These are phyloP conservation scores for Nyssa sinensis DNA, from an alignment of 148 eudicot species.

Conservation along the genomic window DNA sequence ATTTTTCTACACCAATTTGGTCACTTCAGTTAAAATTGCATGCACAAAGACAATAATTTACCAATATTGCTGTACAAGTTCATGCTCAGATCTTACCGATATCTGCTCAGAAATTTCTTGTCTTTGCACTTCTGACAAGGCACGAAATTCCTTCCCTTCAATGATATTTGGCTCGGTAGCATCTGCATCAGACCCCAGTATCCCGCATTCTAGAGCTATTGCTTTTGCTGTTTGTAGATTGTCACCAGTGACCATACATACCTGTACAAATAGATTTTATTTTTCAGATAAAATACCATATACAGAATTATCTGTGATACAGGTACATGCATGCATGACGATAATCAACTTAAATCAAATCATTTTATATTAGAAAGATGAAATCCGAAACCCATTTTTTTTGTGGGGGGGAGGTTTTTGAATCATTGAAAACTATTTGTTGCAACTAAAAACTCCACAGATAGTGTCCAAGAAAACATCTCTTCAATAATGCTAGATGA, in stretches of 20 bases:
- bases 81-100: slow-evolving; percentile 45
- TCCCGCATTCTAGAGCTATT: slow-evolving; percentile 95
- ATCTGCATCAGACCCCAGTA: slow-evolving; percentile 76
- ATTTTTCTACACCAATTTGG: background rate
- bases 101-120: slow-evolving; percentile 67
- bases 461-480: background rate
- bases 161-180: slow-evolving; percentile 72
- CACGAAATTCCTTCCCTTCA: slow-evolving; percentile 85
- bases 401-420: too few relatives aligned
- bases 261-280: slow-evolving; percentile 38
- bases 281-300: background rate
- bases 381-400: background rate
- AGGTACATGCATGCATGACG: background rate
- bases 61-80: background rate
- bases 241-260: slow-evolving; percentile 98
- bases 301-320: background rate
- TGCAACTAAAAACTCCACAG: background rate
- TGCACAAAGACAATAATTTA: background rate
- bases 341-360: background rate
- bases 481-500: background rate
- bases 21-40: background rate
- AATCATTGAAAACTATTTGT: background rate
- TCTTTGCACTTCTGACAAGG: slow-evolving; percentile 53
- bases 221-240: slow-evolving; percentile 95
- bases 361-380: background rate